Base-by-base conservation (phyloP, 2,329 filamentous ascomycete genomes). In the Penicillium italicum region DNA sequence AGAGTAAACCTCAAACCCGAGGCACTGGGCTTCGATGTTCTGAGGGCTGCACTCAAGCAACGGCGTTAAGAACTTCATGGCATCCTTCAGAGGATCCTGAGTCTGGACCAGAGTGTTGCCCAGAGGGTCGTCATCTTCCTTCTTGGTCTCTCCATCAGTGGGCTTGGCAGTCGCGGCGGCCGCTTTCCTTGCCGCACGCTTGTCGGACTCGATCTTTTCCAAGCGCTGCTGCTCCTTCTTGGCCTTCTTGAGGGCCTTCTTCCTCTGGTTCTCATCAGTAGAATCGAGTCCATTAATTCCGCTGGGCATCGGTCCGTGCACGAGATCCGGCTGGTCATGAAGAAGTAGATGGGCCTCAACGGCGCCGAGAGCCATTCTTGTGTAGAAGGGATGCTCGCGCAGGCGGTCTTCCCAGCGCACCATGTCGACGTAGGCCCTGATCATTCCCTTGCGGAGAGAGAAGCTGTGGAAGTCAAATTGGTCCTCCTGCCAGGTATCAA, bases 401-500 rank as follows among this genome's bases (percentile, higher is more conserved):
- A 97, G 76, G 59, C 86, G 85, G 70, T 99, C 92, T 72, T 97
- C 93, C 95, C 94, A 99, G 65, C 89, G 85, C 44, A 99, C 82
- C 91, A 99, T 96, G 66, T 97, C 92, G 38, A 99, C 80, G 70
- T 99, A 99, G 1, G 94, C 90, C 54, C 93, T 83, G 58, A 97
- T 90, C 80, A 96, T 93, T 14, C 95, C 95, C 75, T 97, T 99
- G 20, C 94, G 83, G n/a, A 99, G 79, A 20, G 91, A 97, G 75
- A 99, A 99, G 72, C 86, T 91, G 80, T 99, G 95, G 79, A 99
- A 99, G 72, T 99, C 94, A 67, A 97, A 97, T 69, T 99, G 94
- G 66, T 99, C 94, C 72, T 99, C 95, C 70, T 96, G 89, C 94
- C 94, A 99, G 20, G 91, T 86, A 63, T 97, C 93, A 68, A 99